Conservation (phyloP, 306 rosid genomes). For the Acmispon strigosus region DNA sequence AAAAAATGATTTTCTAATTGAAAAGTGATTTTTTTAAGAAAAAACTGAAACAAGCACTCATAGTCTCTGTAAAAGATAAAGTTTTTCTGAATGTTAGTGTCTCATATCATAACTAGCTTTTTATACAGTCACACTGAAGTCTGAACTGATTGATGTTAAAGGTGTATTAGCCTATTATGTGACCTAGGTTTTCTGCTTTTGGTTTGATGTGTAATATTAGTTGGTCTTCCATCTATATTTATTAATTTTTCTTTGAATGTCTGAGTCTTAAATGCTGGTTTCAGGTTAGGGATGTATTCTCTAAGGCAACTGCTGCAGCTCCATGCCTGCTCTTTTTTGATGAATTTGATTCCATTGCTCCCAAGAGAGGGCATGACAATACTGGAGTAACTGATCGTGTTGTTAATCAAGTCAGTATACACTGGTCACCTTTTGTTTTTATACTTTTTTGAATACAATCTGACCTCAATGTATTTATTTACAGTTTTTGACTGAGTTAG, state of each 20-base stretch:
- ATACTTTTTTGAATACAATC: slow-evolving; percentile 16
- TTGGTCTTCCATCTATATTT: background rate
- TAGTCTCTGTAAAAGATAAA: slow-evolving; percentile 5
- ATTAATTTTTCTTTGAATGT: slow-evolving; percentile 5
- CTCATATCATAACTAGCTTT: slow-evolving; percentile 8
- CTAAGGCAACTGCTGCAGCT: slow-evolving; percentile 95
- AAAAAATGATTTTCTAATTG: no score
- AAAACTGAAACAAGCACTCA: no score
- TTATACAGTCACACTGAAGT: background rate
- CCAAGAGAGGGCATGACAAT: slow-evolving; percentile 97
- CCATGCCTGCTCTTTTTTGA: slow-evolving; percentile 95
- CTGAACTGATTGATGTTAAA: background rate
- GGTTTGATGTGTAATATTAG: background rate
- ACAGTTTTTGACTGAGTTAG: slow-evolving; percentile 95
- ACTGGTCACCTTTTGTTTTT: background rate
- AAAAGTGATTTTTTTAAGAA: no score
- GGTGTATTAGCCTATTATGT: background rate
- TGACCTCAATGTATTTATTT: slow-evolving; percentile 26
- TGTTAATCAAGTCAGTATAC: slow-evolving; percentile 75
- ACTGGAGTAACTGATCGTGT: slow-evolving; percentile 99
- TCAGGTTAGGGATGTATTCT: slow-evolving; percentile 94
- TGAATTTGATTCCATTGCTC: slow-evolving; percentile 97
- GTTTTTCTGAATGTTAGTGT: background rate
- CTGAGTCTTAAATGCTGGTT: slow-evolving; percentile 23
- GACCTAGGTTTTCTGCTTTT: slow-evolving; percentile 7